A percentile compares a stretch with the other conserved stretches of the same genome.
Evolutionary conservation across 306 rosid genomes (phyloP).

Genomic region (Boehmeria nivea): DNA sequence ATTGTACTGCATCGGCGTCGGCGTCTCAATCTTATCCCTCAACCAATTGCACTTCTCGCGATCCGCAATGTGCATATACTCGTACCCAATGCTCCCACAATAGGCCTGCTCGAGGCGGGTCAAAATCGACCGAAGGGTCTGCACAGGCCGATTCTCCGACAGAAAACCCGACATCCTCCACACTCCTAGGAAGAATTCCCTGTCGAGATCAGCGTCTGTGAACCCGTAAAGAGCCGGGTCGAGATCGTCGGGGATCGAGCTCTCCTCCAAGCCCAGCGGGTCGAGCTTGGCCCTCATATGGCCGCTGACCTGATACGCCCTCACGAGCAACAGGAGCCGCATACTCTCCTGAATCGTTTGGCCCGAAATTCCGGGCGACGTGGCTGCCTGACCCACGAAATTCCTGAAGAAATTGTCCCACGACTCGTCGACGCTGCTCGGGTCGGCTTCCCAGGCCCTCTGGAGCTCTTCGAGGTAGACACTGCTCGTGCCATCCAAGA

Average conservation of each 20-base stretch:
- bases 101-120: conserved; percentile 96
- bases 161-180: conserved; percentile 96
- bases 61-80: conserved; percentile 93
- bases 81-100: conserved; percentile 89
- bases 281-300: conserved; percentile 90
- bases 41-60: conserved; percentile 85
- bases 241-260: conserved; percentile 64
- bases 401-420: conserved; percentile 97
- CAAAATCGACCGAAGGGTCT: conserved; percentile 84
- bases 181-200: conserved; percentile 93
- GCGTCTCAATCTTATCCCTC: conserved; percentile 88
- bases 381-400: conserved; percentile 80
- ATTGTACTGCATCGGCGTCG: conserved; percentile 53
- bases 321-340: conserved; percentile 78
- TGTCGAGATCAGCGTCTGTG: conserved; percentile 88
- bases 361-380: conserved; percentile 90
- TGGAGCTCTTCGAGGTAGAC: conserved; percentile 95
- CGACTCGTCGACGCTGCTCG: conserved; percentile 87
- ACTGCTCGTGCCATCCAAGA: conserved; percentile 91
- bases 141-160: conserved; percentile 92
- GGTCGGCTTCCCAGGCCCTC: conserved; percentile 97
- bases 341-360: conserved; percentile 98
- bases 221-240: conserved; percentile 90
- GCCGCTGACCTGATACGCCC: conserved; percentile 96
- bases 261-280: conserved; percentile 66